Conservation (phyloP, 179 eudicot genomes). For the Camellia oleifera region DNA sequence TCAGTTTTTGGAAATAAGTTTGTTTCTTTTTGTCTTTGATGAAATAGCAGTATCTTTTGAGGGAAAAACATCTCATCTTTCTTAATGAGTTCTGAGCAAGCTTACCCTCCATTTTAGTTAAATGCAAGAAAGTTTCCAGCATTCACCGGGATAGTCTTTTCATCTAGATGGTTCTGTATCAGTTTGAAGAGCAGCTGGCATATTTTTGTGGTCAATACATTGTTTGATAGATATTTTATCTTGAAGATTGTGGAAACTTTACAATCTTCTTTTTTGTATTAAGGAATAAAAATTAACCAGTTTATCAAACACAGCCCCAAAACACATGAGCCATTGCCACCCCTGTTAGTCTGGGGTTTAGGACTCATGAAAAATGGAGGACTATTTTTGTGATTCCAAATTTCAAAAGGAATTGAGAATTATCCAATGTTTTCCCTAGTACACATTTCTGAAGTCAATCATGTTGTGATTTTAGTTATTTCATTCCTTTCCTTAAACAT, state of each 20-base stretch:
- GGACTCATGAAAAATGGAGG: neutral
- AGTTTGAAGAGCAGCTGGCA: neutral
- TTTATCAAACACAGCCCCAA: neutral
- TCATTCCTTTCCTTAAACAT: neutral
- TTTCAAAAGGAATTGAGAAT: neutral
- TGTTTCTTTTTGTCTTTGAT: neutral
- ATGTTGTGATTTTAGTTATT: neutral
- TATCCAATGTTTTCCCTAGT: neutral
- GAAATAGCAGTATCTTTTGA: neutral
- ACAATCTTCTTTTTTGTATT: neutral
- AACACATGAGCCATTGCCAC: neutral
- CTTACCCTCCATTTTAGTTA: neutral
- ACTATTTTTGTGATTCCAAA: neutral
- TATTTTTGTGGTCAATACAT: neutral
- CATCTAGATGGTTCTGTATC: neutral
- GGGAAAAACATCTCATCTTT: neutral
- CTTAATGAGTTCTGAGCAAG: neutral
- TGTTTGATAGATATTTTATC: neutral
- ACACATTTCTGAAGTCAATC: neutral
- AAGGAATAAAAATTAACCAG: neutral
- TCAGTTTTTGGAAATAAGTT: too few species aligned
- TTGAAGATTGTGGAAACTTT: constrained; percentile 1
- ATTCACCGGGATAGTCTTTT: too few species aligned
- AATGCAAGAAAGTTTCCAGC: too few species aligned
- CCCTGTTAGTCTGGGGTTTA: neutral